A percentile compares a stretch with the other conserved stretches of the same genome.
These are phyloP conservation scores for Crucibulum laeve DNA, from an alignment of 768 basidiomycete genomes.

Conservation along the genomic window DNA sequence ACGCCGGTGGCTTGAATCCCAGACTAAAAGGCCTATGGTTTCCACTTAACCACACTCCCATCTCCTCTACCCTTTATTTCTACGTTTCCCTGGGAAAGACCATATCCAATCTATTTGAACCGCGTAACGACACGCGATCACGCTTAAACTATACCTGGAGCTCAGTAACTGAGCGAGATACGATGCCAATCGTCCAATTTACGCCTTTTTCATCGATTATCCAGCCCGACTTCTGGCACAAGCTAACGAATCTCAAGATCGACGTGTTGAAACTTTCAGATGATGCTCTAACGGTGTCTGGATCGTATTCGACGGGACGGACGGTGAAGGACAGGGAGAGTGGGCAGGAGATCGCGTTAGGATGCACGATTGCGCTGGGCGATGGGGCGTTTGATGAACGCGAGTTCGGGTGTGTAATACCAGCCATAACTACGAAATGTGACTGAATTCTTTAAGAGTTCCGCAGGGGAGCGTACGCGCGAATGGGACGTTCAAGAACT, in stretches of 20 bases:
- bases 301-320: conserved; percentile 67
- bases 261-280: conserved; percentile 85
- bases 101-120: too few species aligned
- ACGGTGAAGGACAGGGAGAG: conserved; percentile 75
- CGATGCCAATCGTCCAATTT: conserved; percentile 78
- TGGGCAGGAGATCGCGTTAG: conserved; percentile 67
- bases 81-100: too few species aligned
- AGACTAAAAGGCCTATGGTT: too few species aligned
- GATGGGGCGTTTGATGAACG: conserved; percentile 62
- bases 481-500: conserved; percentile 81
- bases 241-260: conserved; percentile 84
- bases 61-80: too few species aligned
- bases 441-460: conserved; percentile 22
- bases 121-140: too few species aligned
- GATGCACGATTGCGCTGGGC: conserved; percentile 61
- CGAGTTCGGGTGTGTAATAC: conserved; percentile 33
- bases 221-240: conserved; percentile 91
- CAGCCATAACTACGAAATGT: background rate
- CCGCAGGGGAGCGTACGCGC: conserved; percentile 47
- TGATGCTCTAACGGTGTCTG: conserved; percentile 57
- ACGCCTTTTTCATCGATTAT: conserved; percentile 83
- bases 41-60: too few species aligned
- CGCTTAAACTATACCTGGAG: too few species aligned
- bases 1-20: too few species aligned
- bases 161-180: too few species aligned